Evolutionary conservation across 2,329 filamentous ascomycete species (phyloP).

Genomic region (Scedosporium minutisporum): DNA sequence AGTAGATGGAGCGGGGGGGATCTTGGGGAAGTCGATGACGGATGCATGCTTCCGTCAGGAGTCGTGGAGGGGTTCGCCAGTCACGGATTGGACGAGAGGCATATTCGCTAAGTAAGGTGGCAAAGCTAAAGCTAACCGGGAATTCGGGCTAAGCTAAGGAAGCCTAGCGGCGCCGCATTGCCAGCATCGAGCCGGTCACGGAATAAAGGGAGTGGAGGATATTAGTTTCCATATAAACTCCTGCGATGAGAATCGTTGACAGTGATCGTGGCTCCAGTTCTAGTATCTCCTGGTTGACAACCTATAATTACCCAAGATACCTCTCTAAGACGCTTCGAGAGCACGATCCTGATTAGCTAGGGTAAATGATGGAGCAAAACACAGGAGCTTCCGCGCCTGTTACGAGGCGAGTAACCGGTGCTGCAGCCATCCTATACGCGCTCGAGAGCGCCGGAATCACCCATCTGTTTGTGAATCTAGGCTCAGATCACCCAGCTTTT

Average conservation of each 20-base stretch:
- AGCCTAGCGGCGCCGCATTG: not conserved
- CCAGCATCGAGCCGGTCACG: not conserved
- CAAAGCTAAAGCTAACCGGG: not conserved
- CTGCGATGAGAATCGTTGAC: no score
- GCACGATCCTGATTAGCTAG: no score
- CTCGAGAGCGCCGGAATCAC: conserved; percentile 48
- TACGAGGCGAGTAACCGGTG: not conserved
- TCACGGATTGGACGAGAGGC: not conserved
- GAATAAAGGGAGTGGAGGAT: not conserved
- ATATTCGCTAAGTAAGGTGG: not conserved
- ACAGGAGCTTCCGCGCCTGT: not conserved
- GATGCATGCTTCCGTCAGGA: conserved; percentile 1
- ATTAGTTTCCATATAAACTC: no score
- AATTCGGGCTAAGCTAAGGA: not conserved
- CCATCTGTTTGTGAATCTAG: conserved; percentile 42
- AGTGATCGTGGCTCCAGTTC: no score
- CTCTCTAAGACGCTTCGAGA: no score
- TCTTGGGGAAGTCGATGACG: not conserved
- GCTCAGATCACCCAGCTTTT: conserved; percentile 34
- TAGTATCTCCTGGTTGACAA: no score
- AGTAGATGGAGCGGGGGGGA: not conserved
- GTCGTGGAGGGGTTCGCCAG: not conserved
- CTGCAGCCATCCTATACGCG: conserved; percentile 47
- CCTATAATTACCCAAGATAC: no score
- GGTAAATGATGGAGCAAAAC: not conserved